Base-by-base conservation (phyloP, 1,284 basidiomycete genomes). In the Melampsora larici-populina region DNA sequence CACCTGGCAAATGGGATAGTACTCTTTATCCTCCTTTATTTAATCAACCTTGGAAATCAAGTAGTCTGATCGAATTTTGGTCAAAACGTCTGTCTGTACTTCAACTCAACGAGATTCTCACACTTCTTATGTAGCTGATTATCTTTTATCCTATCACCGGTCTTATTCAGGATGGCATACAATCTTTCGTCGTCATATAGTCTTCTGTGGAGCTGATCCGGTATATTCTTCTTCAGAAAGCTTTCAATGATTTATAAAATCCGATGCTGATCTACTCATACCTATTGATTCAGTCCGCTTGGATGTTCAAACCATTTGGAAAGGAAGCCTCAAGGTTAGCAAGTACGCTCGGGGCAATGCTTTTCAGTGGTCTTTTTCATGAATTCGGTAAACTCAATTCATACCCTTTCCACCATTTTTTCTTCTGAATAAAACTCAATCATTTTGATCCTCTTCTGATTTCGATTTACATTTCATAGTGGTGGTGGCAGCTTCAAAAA, bases 321-420 rank as follows among this genome's bases (percentile, higher is more conserved):
- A 55, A 60, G 26, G 63, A 78, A 40, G 49, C 21, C 0, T 48
- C 49, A 9, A 65, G 51, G 33, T 31, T 29, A 8, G 69, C 76
- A 18, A 69, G 69, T 13, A 65, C 66, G 24, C 49, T 78, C 18
- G 76, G 76, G 13, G 76, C 69, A 26, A 78, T 78, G 76, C 49
- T 71, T 15, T 77, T 77, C 46, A 77, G 75, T n/a, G 75, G 75
- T 15, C 60, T 77, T 29, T 77, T 77, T n/a, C 75, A 77, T 49
- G 75, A 77, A 48, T 77, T 69, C 29, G 40, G 75, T 77, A 24
- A 49, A 17, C 58, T 46, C 17, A 46, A 46, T 46, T 46, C 5
- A 13, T 46, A 18, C 46, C 18, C 46, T 46, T 33, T 3, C 36
- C 15, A 3, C 24, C 11, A 15, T 24, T 43, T 11, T n/a, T 62